A percentile compares a stretch with the other conserved stretches of the same genome.
Evolutionary conservation across 352 stramenopile genomes (phyloP).

Genomic region (Phytopythium boreale): DNA sequence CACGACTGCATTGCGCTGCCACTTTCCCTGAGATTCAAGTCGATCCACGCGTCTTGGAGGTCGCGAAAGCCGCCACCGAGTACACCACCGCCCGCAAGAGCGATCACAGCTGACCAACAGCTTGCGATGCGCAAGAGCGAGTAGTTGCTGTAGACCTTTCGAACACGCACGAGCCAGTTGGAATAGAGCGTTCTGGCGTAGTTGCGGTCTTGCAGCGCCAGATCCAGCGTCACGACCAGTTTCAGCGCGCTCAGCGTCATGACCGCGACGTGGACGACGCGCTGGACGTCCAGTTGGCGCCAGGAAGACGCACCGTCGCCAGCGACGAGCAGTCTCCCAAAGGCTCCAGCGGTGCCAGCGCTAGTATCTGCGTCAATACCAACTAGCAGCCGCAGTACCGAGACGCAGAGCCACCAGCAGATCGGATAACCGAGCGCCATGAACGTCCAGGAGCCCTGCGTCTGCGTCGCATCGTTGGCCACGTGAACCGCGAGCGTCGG

Average conservation of each 20-base stretch:
- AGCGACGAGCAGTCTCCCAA: slow-evolving; percentile 11
- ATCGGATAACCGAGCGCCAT: slow-evolving; percentile 31
- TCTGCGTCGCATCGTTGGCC: slow-evolving; percentile 17
- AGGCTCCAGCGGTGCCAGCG: not conserved
- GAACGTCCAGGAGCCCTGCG: slow-evolving; percentile 60
- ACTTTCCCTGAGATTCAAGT: slow-evolving; percentile 14
- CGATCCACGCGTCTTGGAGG: slow-evolving; percentile 23
- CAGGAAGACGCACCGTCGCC: not conserved
- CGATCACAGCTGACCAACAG: slow-evolving; percentile 22
- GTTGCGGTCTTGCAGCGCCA: slow-evolving; percentile 35
- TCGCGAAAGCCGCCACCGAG: slow-evolving; percentile 21
- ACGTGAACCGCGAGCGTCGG: slow-evolving; percentile 16
- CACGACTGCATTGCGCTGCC: slow-evolving; percentile 12
- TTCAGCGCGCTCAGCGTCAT: slow-evolving; percentile 37
- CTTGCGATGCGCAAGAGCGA: slow-evolving; percentile 19
- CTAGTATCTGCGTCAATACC: not conserved
- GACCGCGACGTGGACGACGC: slow-evolving; percentile 26
- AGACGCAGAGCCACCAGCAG: slow-evolving; percentile 25
- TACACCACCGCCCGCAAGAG: slow-evolving; percentile 22
- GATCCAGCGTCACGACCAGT: slow-evolving; percentile 41
- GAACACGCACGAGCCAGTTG: slow-evolving; percentile 25
- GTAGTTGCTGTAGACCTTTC: slow-evolving; percentile 21
- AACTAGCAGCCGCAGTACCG: slow-evolving; percentile 10
- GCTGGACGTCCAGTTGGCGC: slow-evolving; percentile 32
- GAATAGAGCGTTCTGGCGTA: slow-evolving; percentile 21